A percentile compares a stretch with the other conserved stretches of the same genome.
phyloP scores from a whole-genome alignment of 371 early-diverging fungal species.

The Apophysomyces variabilis region DNA sequence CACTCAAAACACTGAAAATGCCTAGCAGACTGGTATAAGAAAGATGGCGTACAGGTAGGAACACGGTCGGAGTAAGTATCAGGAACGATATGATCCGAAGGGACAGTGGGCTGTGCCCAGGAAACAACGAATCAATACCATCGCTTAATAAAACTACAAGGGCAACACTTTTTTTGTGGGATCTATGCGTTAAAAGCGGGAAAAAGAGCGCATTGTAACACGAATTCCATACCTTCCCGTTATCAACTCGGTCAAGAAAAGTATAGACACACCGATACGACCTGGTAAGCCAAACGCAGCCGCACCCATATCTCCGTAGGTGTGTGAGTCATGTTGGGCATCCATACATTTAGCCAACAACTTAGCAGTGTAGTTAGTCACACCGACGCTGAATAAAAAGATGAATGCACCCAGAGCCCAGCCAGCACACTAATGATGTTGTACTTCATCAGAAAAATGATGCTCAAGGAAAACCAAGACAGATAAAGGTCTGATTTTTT shows the following conservation, averaged over 20 bases:
- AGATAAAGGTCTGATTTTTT: neutral
- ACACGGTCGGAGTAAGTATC: conserved; percentile 51
- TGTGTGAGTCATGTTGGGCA: conserved; percentile 45
- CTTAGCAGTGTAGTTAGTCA: conserved; percentile 71
- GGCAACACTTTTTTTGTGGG: conserved; percentile 25
- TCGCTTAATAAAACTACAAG: conserved; percentile 51
- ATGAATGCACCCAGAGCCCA: conserved; percentile 65
- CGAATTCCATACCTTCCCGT: conserved; percentile 54
- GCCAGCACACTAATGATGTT: conserved; percentile 50
- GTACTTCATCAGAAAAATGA: too few relatives aligned
- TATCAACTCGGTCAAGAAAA: conserved; percentile 72
- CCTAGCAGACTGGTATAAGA: conserved; percentile 58
- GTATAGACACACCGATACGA: conserved; percentile 45
- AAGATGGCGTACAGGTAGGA: conserved; percentile 53
- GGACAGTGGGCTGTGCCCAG: conserved; percentile 28
- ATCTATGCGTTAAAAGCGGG: too few relatives aligned
- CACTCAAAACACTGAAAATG: conserved; percentile 49
- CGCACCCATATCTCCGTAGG: conserved; percentile 74
- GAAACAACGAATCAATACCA: conserved; percentile 47
- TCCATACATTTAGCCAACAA: conserved; percentile 65
- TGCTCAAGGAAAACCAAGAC: too few relatives aligned
- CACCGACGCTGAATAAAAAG: conserved; percentile 57
- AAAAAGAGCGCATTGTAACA: neutral
- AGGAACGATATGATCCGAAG: conserved; percentile 42
- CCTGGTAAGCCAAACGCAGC: conserved; percentile 70